Percentiles rank a stretch among this genome's conserved stretches.
phyloP scores from a whole-genome alignment of 495 filamentous ascomycete species.

The Neurospora sp. region DNA sequence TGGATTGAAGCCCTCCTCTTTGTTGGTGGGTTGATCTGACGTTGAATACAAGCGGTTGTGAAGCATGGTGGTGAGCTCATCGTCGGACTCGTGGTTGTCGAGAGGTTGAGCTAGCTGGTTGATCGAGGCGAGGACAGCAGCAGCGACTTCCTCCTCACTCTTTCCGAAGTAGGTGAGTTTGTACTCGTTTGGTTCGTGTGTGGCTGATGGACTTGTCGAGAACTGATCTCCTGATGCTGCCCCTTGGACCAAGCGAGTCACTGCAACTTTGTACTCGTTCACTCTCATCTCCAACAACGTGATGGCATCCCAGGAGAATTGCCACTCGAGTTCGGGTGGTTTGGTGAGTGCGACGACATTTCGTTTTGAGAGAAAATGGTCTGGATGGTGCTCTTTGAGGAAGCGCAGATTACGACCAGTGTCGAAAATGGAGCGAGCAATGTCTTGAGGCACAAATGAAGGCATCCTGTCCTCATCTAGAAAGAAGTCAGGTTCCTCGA shows the following conservation, averaged over 20 bases:
- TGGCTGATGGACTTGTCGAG: neutral
- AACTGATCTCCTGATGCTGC: neutral
- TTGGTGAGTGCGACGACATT: slow-evolving; percentile 33
- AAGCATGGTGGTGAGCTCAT: slow-evolving; percentile 23
- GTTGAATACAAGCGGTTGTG: slow-evolving; percentile 15
- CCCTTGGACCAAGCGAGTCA: slow-evolving; percentile 31
- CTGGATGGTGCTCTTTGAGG: slow-evolving; percentile 60
- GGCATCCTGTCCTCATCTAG: slow-evolving; percentile 54
- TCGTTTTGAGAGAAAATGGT: slow-evolving; percentile 58
- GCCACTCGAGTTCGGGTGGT: slow-evolving; percentile 56
- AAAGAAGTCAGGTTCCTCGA: slow-evolving; percentile 44
- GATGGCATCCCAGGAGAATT: slow-evolving; percentile 67
- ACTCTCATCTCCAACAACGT: slow-evolving; percentile 51
- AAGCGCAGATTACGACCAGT: slow-evolving; percentile 67
- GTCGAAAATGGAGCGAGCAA: slow-evolving; percentile 61
- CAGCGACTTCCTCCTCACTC: slow-evolving; percentile 37
- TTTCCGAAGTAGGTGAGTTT: slow-evolving; percentile 39
- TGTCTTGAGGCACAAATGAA: slow-evolving; percentile 53
- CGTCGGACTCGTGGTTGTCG: slow-evolving; percentile 9
- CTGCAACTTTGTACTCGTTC: slow-evolving; percentile 48
- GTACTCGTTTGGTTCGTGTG: neutral
- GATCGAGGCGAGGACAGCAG: slow-evolving; percentile 41
- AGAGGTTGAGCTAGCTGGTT: slow-evolving; percentile 29
- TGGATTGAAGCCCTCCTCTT: slow-evolving; percentile 44
- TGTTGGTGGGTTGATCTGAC: neutral